These are phyloP conservation scores for Ricinus communis DNA, from an alignment of 345 rosid species.

Conservation along the genomic window DNA sequence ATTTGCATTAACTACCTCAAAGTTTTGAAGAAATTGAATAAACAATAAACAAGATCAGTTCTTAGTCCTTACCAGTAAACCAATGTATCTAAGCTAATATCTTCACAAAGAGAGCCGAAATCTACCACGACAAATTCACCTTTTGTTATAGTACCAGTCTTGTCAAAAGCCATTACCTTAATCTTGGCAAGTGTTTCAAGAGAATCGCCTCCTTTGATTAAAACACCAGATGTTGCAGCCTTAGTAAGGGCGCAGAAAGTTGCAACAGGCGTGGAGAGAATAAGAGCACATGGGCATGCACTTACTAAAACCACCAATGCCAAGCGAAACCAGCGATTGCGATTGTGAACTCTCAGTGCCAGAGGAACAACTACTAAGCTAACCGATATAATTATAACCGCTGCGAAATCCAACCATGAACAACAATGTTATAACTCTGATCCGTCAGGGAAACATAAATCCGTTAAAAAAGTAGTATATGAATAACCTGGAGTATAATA, in stretches of 20 bases:
- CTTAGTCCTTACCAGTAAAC: conserved; percentile 64
- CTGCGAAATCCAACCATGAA: conserved; percentile 39
- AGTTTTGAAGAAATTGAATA: not conserved
- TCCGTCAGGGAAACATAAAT: no score
- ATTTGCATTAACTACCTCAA: not conserved
- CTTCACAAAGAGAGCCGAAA: conserved; percentile 46
- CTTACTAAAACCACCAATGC: conserved; percentile 87
- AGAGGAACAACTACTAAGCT: conserved; percentile 57
- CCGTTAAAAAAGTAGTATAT: not conserved
- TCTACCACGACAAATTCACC: conserved; percentile 83
- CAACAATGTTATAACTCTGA: not conserved
- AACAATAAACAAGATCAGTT: not conserved
- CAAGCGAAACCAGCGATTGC: conserved; percentile 61
- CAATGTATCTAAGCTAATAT: conserved; percentile 43
- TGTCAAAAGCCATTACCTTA: conserved; percentile 73
- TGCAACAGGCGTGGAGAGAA: conserved; percentile 91
- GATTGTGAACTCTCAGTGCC: conserved; percentile 40
- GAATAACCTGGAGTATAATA: conserved; percentile 83
- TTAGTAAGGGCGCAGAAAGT: conserved; percentile 86
- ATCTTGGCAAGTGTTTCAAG: conserved; percentile 80
- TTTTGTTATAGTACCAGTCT: conserved; percentile 86
- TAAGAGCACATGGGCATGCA: conserved; percentile 90
- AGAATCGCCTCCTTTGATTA: conserved; percentile 79
- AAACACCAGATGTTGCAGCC: conserved; percentile 80
- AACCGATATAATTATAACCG: conserved; percentile 51